These are phyloP conservation scores for Penicillium flavigenum DNA, from an alignment of 495 filamentous ascomycete genomes.

Conservation along the genomic window DNA sequence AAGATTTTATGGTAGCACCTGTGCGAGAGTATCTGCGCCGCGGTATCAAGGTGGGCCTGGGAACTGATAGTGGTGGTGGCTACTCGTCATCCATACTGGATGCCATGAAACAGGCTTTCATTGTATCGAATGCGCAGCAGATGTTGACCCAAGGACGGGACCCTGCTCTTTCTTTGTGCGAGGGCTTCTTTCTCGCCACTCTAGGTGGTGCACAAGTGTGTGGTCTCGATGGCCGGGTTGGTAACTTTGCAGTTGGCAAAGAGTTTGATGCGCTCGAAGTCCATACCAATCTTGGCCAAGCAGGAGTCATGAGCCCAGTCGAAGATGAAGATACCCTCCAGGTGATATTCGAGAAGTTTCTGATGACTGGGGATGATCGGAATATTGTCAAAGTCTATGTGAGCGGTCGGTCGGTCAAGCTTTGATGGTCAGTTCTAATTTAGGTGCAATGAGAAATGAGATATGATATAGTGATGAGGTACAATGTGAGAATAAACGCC, in stretches of 20 bases:
- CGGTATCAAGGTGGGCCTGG: constrained; percentile 64
- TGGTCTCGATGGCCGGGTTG: constrained; percentile 53
- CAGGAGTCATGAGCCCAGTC: constrained; percentile 51
- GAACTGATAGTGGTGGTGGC: constrained; percentile 68
- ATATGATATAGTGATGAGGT: background rate
- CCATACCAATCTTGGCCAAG: constrained; percentile 32
- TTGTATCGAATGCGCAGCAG: constrained; percentile 58
- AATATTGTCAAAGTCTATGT: constrained; percentile 61
- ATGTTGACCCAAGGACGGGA: constrained; percentile 48
- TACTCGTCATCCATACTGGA: constrained; percentile 59
- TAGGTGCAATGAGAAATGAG: background rate
- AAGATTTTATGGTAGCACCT: constrained; percentile 61
- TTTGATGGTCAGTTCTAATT: constrained; percentile 40
- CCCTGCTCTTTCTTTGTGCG: constrained; percentile 47
- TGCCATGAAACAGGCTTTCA: constrained; percentile 57
- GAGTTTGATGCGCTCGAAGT: constrained; percentile 65
- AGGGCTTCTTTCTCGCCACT: constrained; percentile 63
- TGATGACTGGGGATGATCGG: constrained; percentile 66
- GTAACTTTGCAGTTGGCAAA: constrained; percentile 59
- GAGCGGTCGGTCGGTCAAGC: constrained; percentile 50
- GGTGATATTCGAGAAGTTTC: constrained; percentile 60
- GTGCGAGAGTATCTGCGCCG: constrained; percentile 54
- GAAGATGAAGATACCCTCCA: constrained; percentile 50
- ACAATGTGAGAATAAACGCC: background rate
- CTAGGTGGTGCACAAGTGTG: constrained; percentile 62